Evolutionary conservation across 2,329 filamentous ascomycete species (phyloP).

Genomic region (Chaetomium olivaceum): DNA sequence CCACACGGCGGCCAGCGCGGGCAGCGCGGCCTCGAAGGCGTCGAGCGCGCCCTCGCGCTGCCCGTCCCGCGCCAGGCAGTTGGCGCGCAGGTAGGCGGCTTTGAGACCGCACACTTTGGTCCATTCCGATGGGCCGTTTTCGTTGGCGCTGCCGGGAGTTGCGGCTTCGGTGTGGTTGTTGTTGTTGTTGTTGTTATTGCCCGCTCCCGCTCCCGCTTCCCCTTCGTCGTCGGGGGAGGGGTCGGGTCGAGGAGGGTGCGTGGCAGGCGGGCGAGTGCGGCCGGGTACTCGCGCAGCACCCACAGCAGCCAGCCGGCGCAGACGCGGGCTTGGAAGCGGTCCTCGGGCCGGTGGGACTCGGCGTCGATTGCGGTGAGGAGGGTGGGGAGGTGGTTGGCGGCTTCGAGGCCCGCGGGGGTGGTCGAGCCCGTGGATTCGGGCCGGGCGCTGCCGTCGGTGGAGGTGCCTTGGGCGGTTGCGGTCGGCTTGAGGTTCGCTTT

Average conservation of each 20-base stretch:
- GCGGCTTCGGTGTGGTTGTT: too few relatives aligned
- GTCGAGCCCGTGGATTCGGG: slow-evolving; percentile 34
- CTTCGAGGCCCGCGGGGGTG: slow-evolving; percentile 48
- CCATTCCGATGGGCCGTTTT: slow-evolving; percentile 72
- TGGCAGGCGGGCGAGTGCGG: slow-evolving; percentile 64
- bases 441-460: slow-evolving; percentile 40
- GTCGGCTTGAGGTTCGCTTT: slow-evolving; percentile 50
- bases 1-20: slow-evolving; percentile 59
- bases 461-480: slow-evolving; percentile 32
- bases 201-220: slow-evolving; percentile 43
- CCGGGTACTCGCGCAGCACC: slow-evolving; percentile 67
- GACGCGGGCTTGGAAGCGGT: slow-evolving; percentile 75
- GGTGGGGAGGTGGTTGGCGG: slow-evolving; percentile 49
- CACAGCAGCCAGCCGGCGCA: slow-evolving; percentile 86
- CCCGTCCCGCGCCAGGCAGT: slow-evolving; percentile 53
- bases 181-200: slow-evolving; percentile 25
- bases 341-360: slow-evolving; percentile 55
- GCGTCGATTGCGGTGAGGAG: slow-evolving; percentile 59
- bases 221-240: slow-evolving; percentile 50
- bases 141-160: too few relatives aligned
- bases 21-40: slow-evolving; percentile 66
- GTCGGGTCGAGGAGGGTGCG: slow-evolving; percentile 58
- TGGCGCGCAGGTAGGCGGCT: slow-evolving; percentile 74
- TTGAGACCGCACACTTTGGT: slow-evolving; percentile 80
- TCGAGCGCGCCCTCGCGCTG: slow-evolving; percentile 60